phyloP scores from a whole-genome alignment of 257 asterid genomes.

The Nicotiana noctiflora region DNA sequence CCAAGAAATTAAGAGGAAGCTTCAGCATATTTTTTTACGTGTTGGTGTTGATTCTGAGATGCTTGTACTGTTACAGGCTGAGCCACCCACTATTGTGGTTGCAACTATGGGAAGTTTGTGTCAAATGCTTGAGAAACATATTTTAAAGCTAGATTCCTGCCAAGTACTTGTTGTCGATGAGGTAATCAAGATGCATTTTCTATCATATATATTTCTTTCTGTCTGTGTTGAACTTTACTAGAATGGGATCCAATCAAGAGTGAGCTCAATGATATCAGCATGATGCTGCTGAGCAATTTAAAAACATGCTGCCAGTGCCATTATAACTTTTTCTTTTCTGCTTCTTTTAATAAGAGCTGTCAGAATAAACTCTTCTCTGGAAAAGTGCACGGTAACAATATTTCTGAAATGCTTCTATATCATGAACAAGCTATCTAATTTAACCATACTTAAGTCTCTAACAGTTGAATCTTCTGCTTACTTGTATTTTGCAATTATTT shows the following conservation, averaged over 20 bases:
- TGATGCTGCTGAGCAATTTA: neutral
- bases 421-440: neutral
- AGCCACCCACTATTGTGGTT: conserved; percentile 79
- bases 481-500: neutral
- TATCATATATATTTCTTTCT: neutral
- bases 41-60: conserved; percentile 6
- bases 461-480: neutral
- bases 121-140: conserved; percentile 77
- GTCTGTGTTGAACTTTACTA: neutral
- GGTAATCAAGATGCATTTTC: conserved; percentile 37
- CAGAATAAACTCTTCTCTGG: neutral
- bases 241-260: neutral
- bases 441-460: neutral
- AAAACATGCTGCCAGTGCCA: neutral
- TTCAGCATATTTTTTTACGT: neutral
- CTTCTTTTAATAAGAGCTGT: neutral
- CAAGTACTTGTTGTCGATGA: conserved; percentile 88
- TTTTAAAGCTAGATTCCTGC: conserved; percentile 66
- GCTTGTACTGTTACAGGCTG: conserved; percentile 44
- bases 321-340: neutral
- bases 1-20: neutral
- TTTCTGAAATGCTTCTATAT: neutral
- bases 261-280: neutral
- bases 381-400: neutral
- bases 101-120: conserved; percentile 85